Evolutionary conservation across 352 stramenopile genomes (phyloP), one percentile per base, ranked within the genome.

Genomic region (Pythium insidiosum): DNA sequence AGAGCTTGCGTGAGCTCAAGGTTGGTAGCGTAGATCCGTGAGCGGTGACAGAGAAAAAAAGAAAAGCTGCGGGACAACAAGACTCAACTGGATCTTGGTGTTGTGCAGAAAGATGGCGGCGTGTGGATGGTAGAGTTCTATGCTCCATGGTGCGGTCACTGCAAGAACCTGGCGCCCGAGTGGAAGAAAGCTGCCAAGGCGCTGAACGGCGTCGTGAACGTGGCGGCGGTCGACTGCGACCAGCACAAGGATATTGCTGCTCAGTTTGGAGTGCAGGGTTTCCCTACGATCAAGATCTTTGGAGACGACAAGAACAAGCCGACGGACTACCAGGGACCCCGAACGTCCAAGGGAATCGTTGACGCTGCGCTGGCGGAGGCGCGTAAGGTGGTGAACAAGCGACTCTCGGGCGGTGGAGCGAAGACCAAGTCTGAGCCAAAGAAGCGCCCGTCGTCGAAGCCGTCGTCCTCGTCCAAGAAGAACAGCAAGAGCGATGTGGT

Each of bases 81-180:
- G n/a, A n/a, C n/a, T n/a, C n/a, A n/a, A 6, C 36, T 24, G 12
- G 5, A 20, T 30, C 25, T 6, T 42, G 10, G 10, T 5, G 26
- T 7, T 28, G 20, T 53, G 36, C 16, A 84, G 61, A 65, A 77
- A 68, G 75, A 84, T 61, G 63, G 67, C 5, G 75, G 76, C 12
- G 68, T 94, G 56, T 97, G 88, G 88, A 42, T 98, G n/a, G 87
- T 98, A 16, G 85, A 97, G 62, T 98, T 98, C 55, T 97, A 96
- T 42, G 92, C 92, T 38, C 91, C 91, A 31, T 98, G 89, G 89
- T 97, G 89, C 49, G 92, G 92, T 26, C 92, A 98, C 67, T 98
- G 92, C 74, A 95, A 96, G 70, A 74, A 81, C 48, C 73, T 98
- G 29, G 79, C 81, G 16, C 91, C 91, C 1, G 87, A 97, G 58